Evolutionary conservation across 2,329 filamentous ascomycete species (phyloP).

Genomic region (Talaromyces amestolkiae): DNA sequence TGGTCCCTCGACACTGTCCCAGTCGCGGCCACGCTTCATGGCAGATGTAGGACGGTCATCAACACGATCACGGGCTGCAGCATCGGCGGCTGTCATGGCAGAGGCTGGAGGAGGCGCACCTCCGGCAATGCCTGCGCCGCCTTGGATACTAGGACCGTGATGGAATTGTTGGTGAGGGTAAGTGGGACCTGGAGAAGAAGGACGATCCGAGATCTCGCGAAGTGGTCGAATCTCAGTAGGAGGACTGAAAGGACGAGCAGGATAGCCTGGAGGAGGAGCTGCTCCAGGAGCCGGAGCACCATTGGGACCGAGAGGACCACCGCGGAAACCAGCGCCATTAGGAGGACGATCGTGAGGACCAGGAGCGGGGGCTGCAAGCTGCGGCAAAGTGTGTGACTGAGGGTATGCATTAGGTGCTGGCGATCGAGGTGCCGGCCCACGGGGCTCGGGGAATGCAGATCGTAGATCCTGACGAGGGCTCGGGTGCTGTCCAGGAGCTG

Average conservation of each 20-base stretch:
- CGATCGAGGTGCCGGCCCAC: constrained; percentile 57
- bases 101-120: constrained; percentile 67
- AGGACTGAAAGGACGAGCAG: constrained; percentile 68
- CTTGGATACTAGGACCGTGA: constrained; percentile 63
- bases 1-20: constrained; percentile 71
- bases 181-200: constrained; percentile 84
- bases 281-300: constrained; percentile 50
- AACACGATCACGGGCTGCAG: constrained; percentile 58
- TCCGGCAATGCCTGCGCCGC: constrained; percentile 59
- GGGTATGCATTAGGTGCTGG: constrained; percentile 53
- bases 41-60: constrained; percentile 76
- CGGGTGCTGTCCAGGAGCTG: constrained; percentile 66
- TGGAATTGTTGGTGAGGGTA: constrained; percentile 80
- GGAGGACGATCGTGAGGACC: constrained; percentile 41
- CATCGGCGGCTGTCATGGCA: constrained; percentile 66
- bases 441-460: constrained; percentile 64
- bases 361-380: constrained; percentile 49
- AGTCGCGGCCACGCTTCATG: constrained; percentile 83
- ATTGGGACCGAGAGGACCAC: constrained; percentile 57
- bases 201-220: constrained; percentile 67
- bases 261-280: constrained; percentile 69
- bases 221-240: constrained; percentile 79
- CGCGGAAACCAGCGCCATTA: constrained; percentile 30
- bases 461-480: constrained; percentile 75
- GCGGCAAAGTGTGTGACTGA: constrained; percentile 51